Evolutionary conservation across 2,329 filamentous ascomycete genomes (phyloP), one percentile per base, ranked within the genome.

Genomic region (Venturia effusa): DNA sequence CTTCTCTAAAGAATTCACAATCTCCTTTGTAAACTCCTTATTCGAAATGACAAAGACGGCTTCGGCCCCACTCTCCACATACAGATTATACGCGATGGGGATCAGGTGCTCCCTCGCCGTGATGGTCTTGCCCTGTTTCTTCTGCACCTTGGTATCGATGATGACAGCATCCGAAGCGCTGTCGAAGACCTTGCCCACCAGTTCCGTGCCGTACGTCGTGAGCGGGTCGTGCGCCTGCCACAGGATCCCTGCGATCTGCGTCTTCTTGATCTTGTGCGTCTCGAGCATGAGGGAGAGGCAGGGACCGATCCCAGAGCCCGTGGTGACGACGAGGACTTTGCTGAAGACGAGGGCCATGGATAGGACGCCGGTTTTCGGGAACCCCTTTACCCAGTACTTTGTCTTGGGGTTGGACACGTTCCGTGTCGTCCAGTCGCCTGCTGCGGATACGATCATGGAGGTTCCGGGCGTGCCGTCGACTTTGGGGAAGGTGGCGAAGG

Each of bases 31-130:
- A 40, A 90, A 80, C 64, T 75, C 80, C 64, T 86, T 83, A 71
- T 91, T 92, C 64, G 85, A 85, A 69, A 92, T 87, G 66, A 90
- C 81, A 70, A 90, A 86, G 43, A 90, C 86, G 2, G 87, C 88
- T 77, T 91, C 88, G 1, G 81, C 80, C 0, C 74, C 67, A 32
- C 77, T 77, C 39, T 80, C 73, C 60, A 69, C 69, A 60, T 76
- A 77, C 61, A 86, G 75, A 10, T 77, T 74, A 68, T 82, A 85
- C 10, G 27, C 24, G 17, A 57, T 57, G 4, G 51, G 51, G 8
- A 57, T 34, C 51, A 57, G n/a, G 34, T 57, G 27, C 3, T 37
- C 15, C 51, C 34, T 55, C 2, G 48, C 24, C 45, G 81, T 79
- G 57, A 84, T 76, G 15, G 77, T 78, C 34, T 87, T 69, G 0